Evolutionary conservation across 768 basidiomycete species (phyloP).

Genomic region (Leucocoprinus sp.): DNA sequence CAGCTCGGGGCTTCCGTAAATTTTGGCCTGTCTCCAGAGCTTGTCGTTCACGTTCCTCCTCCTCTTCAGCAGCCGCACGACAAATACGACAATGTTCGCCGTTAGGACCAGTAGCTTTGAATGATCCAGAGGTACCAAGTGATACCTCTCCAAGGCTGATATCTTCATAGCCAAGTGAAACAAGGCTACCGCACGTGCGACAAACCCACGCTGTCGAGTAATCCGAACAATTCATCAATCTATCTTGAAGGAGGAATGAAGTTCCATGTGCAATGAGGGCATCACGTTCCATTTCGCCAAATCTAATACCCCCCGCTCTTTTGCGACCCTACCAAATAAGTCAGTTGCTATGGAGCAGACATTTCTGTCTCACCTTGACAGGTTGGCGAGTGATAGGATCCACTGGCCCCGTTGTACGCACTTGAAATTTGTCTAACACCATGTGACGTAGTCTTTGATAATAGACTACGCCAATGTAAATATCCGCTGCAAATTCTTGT

Average conservation of each 20-base stretch:
- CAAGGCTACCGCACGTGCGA: conserved; percentile 89
- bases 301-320: conserved; percentile 96
- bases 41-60: conserved; percentile 53
- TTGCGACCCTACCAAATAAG: conserved; percentile 69
- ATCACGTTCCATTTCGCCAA: conserved; percentile 99
- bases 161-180: conserved; percentile 95
- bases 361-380: conserved; percentile 62
- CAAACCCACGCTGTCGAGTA: conserved; percentile 99
- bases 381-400: conserved; percentile 95
- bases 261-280: conserved; percentile 98
- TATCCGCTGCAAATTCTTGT: conserved; percentile 96
- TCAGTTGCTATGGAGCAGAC: background rate
- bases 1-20: conserved; percentile 34
- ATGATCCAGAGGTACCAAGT: conserved; percentile 37
- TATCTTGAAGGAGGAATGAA: conserved; percentile 95
- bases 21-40: conserved; percentile 50
- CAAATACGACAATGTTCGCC: conserved; percentile 98
- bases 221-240: conserved; percentile 99
- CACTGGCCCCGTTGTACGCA: conserved; percentile 95
- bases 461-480: conserved; percentile 97
- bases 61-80: conserved; percentile 58
- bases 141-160: conserved; percentile 60
- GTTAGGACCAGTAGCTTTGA: conserved; percentile 60
- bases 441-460: conserved; percentile 98
- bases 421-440: conserved; percentile 99